A percentile compares a stretch with the other conserved stretches of the same genome.
These are phyloP conservation scores for Protomyces macrosporus DNA, from an alignment of 1,139 yeast species.

Conservation along the genomic window DNA sequence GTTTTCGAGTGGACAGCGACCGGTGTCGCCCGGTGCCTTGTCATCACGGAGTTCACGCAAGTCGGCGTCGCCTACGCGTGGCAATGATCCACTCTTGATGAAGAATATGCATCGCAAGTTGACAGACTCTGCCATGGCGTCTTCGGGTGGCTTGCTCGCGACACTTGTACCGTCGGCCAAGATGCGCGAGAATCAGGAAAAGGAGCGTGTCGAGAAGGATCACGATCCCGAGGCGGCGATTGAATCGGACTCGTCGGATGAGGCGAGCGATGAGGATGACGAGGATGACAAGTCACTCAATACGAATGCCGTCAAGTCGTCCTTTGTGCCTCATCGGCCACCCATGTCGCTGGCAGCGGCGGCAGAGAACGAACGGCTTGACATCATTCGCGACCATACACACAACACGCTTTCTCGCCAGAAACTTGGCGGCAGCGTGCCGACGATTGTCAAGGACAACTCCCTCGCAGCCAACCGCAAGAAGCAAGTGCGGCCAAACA, in stretches of 20 bases:
- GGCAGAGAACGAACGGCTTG: conserved; percentile 21
- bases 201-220: conserved; percentile 29
- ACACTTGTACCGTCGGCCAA: conserved; percentile 29
- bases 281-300: conserved; percentile 37
- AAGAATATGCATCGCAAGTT: conserved; percentile 30
- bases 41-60: neutral
- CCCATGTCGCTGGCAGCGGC: conserved; percentile 22
- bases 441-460: conserved; percentile 13
- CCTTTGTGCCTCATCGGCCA: neutral
- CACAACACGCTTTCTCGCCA: conserved; percentile 5
- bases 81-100: conserved; percentile 4
- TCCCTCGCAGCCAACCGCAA: conserved; percentile 12
- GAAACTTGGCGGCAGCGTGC: neutral
- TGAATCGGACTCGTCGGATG: conserved; percentile 30
- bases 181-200: conserved; percentile 13
- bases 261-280: conserved; percentile 29
- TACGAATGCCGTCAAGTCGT: neutral
- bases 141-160: conserved; percentile 35
- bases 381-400: conserved; percentile 15
- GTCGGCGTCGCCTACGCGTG: conserved; percentile 4
- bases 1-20: neutral
- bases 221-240: conserved; percentile 30
- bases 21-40: neutral
- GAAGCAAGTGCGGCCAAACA: conserved; percentile 19
- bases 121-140: conserved; percentile 33